Conservation (phyloP, 2,329 filamentous ascomycete species). For the Tympanopsis confertula region DNA sequence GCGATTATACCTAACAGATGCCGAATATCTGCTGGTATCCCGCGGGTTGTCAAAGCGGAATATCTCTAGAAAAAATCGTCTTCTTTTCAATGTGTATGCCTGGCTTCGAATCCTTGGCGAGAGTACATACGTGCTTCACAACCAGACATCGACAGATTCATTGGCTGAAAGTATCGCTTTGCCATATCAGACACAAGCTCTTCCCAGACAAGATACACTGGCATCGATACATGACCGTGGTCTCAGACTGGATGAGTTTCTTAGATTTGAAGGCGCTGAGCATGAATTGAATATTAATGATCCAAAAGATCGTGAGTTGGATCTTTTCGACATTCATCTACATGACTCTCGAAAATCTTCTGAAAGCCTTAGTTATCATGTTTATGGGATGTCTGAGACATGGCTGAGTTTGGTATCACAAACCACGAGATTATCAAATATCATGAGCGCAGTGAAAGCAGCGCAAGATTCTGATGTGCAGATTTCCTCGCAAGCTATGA, state of each 20-base stretch:
- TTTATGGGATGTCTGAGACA: constrained; percentile 27
- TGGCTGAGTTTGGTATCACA: constrained; percentile 29
- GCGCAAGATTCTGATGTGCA: constrained; percentile 1
- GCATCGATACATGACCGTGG: too few species aligned
- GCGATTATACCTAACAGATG: constrained; percentile 20
- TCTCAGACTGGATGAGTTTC: constrained; percentile 22
- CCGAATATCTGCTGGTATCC: constrained; percentile 20
- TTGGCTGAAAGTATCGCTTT: not conserved
- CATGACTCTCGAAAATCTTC: constrained; percentile 18
- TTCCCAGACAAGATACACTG: too few species aligned
- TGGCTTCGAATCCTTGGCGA: constrained; percentile 22
- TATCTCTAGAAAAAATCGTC: constrained; percentile 20
- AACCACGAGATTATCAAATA: constrained; percentile 26
- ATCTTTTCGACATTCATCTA: constrained; percentile 24
- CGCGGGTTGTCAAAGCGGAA: constrained; percentile 19
- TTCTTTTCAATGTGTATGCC: constrained; percentile 24
- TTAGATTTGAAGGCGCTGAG: too few species aligned
- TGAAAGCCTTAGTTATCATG: constrained; percentile 21
- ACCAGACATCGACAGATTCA: not conserved
- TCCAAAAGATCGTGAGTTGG: constrained; percentile 17
- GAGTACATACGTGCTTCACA: constrained; percentile 13
- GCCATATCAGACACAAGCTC: too few species aligned
- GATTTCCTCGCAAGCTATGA: constrained; percentile 10
- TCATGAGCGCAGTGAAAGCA: constrained; percentile 13
- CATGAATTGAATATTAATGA: constrained; percentile 23